phyloP scores from a whole-genome alignment of 2,329 filamentous ascomycete genomes.

The Talaromyces pinophilus region DNA sequence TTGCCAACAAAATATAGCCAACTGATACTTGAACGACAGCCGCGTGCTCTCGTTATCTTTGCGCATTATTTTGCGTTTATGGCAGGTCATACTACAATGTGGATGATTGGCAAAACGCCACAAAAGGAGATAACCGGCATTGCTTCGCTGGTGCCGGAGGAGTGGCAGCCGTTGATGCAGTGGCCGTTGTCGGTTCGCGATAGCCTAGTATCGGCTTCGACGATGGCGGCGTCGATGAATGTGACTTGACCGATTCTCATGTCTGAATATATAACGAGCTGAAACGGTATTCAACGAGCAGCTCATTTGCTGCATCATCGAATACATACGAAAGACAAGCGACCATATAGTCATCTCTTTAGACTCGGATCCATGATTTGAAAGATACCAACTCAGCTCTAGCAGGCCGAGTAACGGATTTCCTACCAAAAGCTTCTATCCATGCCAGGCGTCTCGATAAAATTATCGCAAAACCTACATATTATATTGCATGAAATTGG shows the following conservation, averaged over 20 bases:
- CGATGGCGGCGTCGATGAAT: neutral
- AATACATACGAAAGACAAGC: neutral
- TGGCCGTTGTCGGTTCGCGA: constrained; percentile 25
- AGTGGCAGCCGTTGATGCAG: constrained; percentile 31
- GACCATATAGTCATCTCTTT: neutral
- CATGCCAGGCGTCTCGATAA: neutral
- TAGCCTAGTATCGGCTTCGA: neutral
- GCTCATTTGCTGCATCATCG: neutral
- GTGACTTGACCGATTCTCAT: no score
- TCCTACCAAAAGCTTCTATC: neutral
- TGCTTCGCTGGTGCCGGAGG: constrained; percentile 27
- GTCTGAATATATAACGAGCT: no score
- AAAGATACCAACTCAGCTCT: neutral
- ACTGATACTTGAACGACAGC: constrained; percentile 34
- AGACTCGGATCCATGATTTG: neutral
- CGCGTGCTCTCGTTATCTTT: constrained; percentile 37
- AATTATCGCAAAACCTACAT: neutral
- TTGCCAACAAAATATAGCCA: constrained; percentile 34
- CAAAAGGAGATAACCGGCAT: constrained; percentile 30
- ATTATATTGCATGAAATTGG: neutral
- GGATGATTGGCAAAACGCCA: constrained; percentile 30
- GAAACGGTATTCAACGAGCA: no score
- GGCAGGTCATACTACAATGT: constrained; percentile 25
- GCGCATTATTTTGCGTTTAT: constrained; percentile 36
- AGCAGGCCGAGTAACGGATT: neutral